Evolutionary conservation across 2,329 filamentous ascomycete species (phyloP), one percentile per base, ranked within the genome.

Genomic region (Pyrenophora graminea): DNA sequence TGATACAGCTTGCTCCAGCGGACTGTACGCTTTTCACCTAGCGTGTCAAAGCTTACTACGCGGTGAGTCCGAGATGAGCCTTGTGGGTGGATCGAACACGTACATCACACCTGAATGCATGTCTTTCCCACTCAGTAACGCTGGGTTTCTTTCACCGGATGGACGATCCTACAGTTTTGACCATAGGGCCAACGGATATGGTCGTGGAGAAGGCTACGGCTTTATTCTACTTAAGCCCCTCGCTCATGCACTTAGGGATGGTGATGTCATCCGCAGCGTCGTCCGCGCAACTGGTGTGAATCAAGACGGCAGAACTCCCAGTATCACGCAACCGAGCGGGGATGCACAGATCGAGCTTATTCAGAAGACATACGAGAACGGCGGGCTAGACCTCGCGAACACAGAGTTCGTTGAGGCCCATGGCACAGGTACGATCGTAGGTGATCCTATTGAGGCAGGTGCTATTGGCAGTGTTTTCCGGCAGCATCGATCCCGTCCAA

Each of bases 151-250:
- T n/a, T 70, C 61, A 2, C 66, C 67, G 8, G 60, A 67, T 19
- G 65, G 70, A 8, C 52, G 40, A 4, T 67, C 51, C n/a, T 58
- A 55, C 38, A 66, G 63, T 41, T 74, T 67, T 45, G 85, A 85
- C 57, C 64, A 74, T 10, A 74, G 76, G 0, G 85, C 82, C 12
- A 81, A 82, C 48, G 86, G 86, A 0, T 89, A 87, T 61, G 83
- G 80, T 0, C 76, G 84, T 23, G 85, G 84, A 1, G 85, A 88
- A 59, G 85, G 84, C 0, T 74, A 82, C 1, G 53, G 46, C 0
- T 55, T 59, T 6, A 19, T 71, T 2, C 27, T 71, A n/a, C 45
- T 70, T 5, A 70, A 70, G 38, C 52, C 44, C 4, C 50, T 61
- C 6, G 49, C 45, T 13, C 13, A 45, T 4, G 58, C 58, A 0